Evolutionary conservation across 2,329 filamentous ascomycete genomes (phyloP), one percentile per base, ranked within the genome.

Genomic region (Diaporthe amygdali): DNA sequence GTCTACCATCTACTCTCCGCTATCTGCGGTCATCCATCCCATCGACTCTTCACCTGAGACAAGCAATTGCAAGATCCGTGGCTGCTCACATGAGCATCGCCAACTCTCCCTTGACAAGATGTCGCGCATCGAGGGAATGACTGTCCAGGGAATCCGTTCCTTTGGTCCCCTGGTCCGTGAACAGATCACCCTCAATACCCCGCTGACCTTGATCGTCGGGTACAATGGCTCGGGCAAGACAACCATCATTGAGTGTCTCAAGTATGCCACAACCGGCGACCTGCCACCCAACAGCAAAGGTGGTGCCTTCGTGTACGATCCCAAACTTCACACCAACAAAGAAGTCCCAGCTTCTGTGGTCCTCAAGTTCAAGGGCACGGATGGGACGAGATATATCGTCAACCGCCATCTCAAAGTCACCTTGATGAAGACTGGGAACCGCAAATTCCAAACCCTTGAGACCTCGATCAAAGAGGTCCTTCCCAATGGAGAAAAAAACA

Each of bases 181-280:
- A 82, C 92, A 89, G 46, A 97, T 98, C 34, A 76, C 75, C 27
- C 98, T 99, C 81, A 91, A 95, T 75, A 93, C 94, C 0, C 97
- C 96, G 32, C 88, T 99, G 70, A 99, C 96, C 15, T 88, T 99
- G 73, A 99, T 99, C 76, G 97, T 99, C 71, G 96, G 96, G 71
- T 94, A 95, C 82, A 99, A 99, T 84, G 96, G 96, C 69, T 98
- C 96, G 1, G 96, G 96, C 73, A 99, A 99, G 85, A 99, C 96
- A 12, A 98, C 96, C 71, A 97, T 99, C 79, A 99, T 99, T 82
- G 96, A 99, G 82, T 97, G 95, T 80, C 92, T 99, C 78, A 98
- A 98, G 80, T 99, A 98, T 90, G 95, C 94, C 66, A 98, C 97
- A 22, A 98, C 95, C 9, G 97, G 96, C 70, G 93, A 97, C 78